phyloP scores from a whole-genome alignment of 495 filamentous ascomycete genomes.

The Penicillium nucicola region DNA sequence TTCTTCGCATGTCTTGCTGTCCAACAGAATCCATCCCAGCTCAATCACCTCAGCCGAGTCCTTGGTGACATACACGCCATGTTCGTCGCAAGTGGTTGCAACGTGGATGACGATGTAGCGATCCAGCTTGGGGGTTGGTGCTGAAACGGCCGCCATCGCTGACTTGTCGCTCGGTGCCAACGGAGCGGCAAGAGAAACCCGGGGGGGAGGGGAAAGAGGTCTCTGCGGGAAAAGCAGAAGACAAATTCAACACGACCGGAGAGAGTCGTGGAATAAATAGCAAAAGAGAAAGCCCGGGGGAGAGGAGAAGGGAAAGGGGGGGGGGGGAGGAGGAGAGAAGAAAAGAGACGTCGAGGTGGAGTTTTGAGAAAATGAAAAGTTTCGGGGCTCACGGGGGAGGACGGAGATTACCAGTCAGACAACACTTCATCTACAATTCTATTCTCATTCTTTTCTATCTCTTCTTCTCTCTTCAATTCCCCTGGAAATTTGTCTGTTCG shows the following conservation, averaged over 20 bases:
- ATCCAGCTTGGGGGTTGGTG: conserved; percentile 69
- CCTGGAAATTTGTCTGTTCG: conserved; percentile 9
- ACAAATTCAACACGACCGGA: conserved; percentile 33
- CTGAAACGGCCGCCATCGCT: conserved; percentile 49
- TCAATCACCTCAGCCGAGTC: conserved; percentile 99
- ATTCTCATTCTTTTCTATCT: neutral
- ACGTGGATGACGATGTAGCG: conserved; percentile 97
- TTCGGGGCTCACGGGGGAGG: conserved; percentile 26
- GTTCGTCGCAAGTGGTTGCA: conserved; percentile 97
- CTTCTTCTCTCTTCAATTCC: conserved; percentile 2
- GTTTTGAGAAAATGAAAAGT: conserved; percentile 39
- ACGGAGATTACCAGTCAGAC: conserved; percentile 11
- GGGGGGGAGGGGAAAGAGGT: conserved; percentile 17
- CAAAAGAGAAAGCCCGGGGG: conserved; percentile 28
- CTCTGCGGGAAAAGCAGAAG: conserved; percentile 36
- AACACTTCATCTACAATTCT: neutral
- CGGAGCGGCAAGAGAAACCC: conserved; percentile 28
- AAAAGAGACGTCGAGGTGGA: conserved; percentile 30
- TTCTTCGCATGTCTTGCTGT: conserved; percentile 89
- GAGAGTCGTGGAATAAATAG: conserved; percentile 18
- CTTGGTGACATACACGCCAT: conserved; percentile 98
- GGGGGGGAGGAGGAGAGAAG: conserved; percentile 19
- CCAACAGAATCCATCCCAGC: conserved; percentile 94
- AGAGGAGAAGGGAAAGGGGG: conserved; percentile 24
- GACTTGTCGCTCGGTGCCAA: conserved; percentile 23